Evolutionary conservation across 1,284 basidiomycete species (phyloP), one percentile per base, ranked within the genome.

Genomic region (Cutaneotrichosporon mucoides): DNA sequence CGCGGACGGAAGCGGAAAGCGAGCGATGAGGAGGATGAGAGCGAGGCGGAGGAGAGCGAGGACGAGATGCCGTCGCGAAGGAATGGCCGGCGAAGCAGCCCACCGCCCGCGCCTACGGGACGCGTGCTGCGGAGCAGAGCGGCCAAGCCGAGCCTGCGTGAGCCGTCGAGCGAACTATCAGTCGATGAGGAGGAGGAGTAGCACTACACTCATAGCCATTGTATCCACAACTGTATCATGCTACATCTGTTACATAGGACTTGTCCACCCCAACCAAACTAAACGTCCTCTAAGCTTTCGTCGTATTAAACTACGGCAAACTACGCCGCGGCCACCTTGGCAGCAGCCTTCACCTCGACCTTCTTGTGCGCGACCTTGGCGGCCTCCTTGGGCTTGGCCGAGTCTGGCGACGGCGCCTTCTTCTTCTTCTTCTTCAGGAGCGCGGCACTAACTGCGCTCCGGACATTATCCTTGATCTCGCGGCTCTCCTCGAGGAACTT

Each of bases 391-490:
- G 46, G 10, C 83, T 92, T 92, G 9, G 33, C 33, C 16, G 34
- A 11, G 41, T 37, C 55, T 37, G 13, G n/a, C 24, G 24, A 24
- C 33, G 24, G 38, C 40, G 45, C 50, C 62, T 61, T 62, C 59
- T 64, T 66, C 58, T 66, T 64, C 60, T 43, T 57, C 58, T 66
- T 57, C 63, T 64, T 66, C 43, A 65, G 47, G 64, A 53, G 59
- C 61, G 59, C 91, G 49, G 85, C 83, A 52, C 88, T 83, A 5
- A 99, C 95, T 0, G 95, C 95, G 64, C 82, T 91, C 80, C 91
- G 89, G 33, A 98, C 95, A 66, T 85, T 88, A 65, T 96, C 93
- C 9, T 93, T 91, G 48, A 98, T 86, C 72, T 97, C 93, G 71
- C 85, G 82, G 71, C 88, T 94, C 79, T 97, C 88, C 71, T 97